phyloP scores from a whole-genome alignment of 305 asterid species.

The Fraxinus nigra region DNA sequence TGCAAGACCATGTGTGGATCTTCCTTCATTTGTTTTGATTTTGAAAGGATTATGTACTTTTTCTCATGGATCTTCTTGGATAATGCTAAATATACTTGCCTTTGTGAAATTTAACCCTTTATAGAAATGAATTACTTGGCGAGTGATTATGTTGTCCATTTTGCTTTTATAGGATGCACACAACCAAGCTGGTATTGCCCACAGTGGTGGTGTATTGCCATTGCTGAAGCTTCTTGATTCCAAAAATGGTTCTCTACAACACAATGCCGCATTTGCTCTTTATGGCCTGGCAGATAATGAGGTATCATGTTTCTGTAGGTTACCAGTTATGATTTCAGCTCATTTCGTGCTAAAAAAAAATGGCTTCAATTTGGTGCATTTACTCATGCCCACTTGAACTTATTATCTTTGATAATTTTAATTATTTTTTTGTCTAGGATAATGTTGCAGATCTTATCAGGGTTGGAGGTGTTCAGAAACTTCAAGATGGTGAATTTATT shows the following conservation, averaged over 20 bases:
- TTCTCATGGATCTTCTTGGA: not conserved
- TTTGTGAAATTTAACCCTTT: not conserved
- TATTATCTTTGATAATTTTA: not conserved
- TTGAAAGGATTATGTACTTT: not conserved
- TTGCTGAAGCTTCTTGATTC: slow-evolving; percentile 91
- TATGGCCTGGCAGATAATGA: slow-evolving; percentile 99
- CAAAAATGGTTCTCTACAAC: slow-evolving; percentile 91
- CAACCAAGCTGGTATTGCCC: slow-evolving; percentile 98
- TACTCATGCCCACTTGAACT: not conserved
- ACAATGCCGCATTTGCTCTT: slow-evolving; percentile 98
- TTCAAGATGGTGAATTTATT: slow-evolving; percentile 96
- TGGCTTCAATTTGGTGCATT: not conserved
- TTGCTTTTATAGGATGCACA: slow-evolving; percentile 65
- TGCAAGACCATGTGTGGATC: not conserved
- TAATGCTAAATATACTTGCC: not conserved
- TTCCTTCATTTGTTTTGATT: not conserved
- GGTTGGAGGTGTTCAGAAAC: slow-evolving; percentile 95
- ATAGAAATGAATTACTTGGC: not conserved
- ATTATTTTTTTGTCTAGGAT: slow-evolving; percentile 48
- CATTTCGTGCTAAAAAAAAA: not conserved
- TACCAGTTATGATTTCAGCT: not conserved
- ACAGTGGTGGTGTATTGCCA: slow-evolving; percentile 84
- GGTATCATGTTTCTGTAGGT: slow-evolving; percentile 36
- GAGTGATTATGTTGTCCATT: not conserved
- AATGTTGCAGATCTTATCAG: slow-evolving; percentile 88